Conservation (phyloP, 441 rosid species). For the Brassica balearica region DNA sequence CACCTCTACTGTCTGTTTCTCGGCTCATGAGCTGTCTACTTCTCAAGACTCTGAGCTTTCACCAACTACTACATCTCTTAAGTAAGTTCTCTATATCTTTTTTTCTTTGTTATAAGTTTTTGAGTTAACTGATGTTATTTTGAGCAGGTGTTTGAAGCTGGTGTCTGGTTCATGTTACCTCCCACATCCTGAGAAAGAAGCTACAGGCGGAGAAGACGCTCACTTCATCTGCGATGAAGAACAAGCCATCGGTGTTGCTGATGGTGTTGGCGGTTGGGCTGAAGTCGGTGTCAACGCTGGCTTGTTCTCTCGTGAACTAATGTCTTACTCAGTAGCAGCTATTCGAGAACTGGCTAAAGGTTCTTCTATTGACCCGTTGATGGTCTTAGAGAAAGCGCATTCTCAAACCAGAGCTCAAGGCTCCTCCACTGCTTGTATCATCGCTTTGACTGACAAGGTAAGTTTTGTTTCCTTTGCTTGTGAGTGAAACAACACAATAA, state of each 20-base stretch:
- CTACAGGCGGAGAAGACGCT: slow-evolving; percentile 80
- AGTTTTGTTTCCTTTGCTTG: background rate
- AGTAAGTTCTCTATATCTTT: slow-evolving; percentile 44
- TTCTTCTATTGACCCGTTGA: slow-evolving; percentile 53
- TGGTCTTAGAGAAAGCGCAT: slow-evolving; percentile 74
- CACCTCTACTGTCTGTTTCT: slow-evolving; percentile 47
- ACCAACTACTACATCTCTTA: slow-evolving; percentile 43
- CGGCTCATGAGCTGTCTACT: slow-evolving; percentile 65
- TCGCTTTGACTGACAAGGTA: slow-evolving; percentile 65
- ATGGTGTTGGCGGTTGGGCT: slow-evolving; percentile 91
- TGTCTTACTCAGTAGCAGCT: slow-evolving; percentile 62
- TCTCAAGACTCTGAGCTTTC: slow-evolving; percentile 55
- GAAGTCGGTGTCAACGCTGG: slow-evolving; percentile 77
- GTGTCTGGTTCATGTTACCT: slow-evolving; percentile 66
- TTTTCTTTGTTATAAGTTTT: background rate
- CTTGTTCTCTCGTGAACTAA: slow-evolving; percentile 64
- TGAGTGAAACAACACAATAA: background rate
- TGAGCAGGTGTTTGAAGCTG: slow-evolving; percentile 56
- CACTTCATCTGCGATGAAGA: slow-evolving; percentile 67
- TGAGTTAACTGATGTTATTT: slow-evolving; percentile 30
- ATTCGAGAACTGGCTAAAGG: slow-evolving; percentile 61
- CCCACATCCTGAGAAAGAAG: slow-evolving; percentile 76
- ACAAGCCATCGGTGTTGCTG: slow-evolving; percentile 76
- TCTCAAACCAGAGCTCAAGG: slow-evolving; percentile 62
- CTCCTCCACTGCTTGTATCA: slow-evolving; percentile 79